Evolutionary conservation across 495 filamentous ascomycete genomes (phyloP), one percentile per base, ranked within the genome.

Genomic region (Wilcoxina mikolae): DNA sequence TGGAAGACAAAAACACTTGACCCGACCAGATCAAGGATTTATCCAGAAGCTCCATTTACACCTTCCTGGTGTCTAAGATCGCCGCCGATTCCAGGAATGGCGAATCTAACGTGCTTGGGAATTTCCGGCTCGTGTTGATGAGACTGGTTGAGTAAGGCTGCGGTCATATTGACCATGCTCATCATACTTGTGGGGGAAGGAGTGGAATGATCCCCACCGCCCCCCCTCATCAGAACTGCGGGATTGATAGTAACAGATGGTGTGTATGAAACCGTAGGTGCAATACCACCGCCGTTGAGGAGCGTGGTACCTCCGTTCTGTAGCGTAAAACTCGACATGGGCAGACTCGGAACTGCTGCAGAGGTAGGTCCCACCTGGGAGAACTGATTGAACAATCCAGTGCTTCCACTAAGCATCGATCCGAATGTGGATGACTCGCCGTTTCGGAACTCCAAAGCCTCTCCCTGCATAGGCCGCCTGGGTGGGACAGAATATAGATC

Each of bases 81-180:
- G 7, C 45, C 45, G 7, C 45, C 45, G 18, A 49, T 49, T 22
- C 45, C 45, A 4, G 45, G 45, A 7, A 49, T 31, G 23, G 45
- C 45, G 18, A 49, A 49, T 28, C 45, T 49, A 9, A 49, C 45
- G 27, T 49, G 45, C 24, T 49, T 49, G 4, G 45, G 45, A 20
- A 43, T 20, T 20, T 43, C 39, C 5, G 39, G 39, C 17, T 43
- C 39, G n/a, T 18, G 20, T 43, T 18, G 39, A 43, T 10, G 39
- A 26, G 23, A n/a, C 28, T 23, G 18, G 49, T 23, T 29, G 9
- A 52, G 27, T 12, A 52, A 27, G 3, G 33, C 29, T 2, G 28
- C 33, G 2, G 49, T 52, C 17, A 45, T 15, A 23, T 52, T 42
- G 2, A 27, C 49, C 18, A 52, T 39, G 28, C 39, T 52, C 18